A percentile compares a stretch with the other conserved stretches of the same genome.
Evolutionary conservation across 2,329 filamentous ascomycete genomes (phyloP).

Genomic region (Chaetothyriales sp.): DNA sequence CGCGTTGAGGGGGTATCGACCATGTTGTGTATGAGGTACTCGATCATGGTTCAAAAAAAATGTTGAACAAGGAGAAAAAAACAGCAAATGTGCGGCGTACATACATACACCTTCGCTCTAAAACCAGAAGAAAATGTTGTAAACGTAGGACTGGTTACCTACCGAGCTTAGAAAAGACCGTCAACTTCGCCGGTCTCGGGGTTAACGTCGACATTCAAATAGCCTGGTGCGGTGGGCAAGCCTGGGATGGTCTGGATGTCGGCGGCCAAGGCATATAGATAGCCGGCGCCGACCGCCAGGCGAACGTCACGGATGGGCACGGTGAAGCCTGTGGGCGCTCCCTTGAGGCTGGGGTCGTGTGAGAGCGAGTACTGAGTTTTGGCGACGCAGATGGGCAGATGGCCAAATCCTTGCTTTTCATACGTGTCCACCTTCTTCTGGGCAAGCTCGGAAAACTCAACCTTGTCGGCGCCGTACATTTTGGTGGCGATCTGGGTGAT

Average conservation of each 20-base stretch:
- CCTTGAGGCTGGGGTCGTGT: constrained; percentile 86
- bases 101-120: neutral
- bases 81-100: too few relatives aligned
- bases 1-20: neutral
- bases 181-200: constrained; percentile 71
- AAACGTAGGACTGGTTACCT: neutral
- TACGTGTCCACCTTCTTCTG: constrained; percentile 96
- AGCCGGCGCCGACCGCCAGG: constrained; percentile 85
- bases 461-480: constrained; percentile 84
- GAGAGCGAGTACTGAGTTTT: constrained; percentile 97
- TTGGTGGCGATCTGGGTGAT: constrained; percentile 79
- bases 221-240: constrained; percentile 84
- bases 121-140: too few relatives aligned
- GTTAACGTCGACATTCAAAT: constrained; percentile 80
- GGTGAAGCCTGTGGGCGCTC: constrained; percentile 84
- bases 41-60: neutral
- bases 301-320: constrained; percentile 88
- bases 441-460: constrained; percentile 86
- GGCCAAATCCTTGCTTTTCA: constrained; percentile 76
- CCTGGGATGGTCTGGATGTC: constrained; percentile 98
- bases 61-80: neutral
- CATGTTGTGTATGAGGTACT: neutral
- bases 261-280: constrained; percentile 85
- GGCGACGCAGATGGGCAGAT: constrained; percentile 88
- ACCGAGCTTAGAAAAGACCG: constrained; percentile 55